Evolutionary conservation across 306 rosid species (phyloP).

Genomic region (Nissolia schottii): DNA sequence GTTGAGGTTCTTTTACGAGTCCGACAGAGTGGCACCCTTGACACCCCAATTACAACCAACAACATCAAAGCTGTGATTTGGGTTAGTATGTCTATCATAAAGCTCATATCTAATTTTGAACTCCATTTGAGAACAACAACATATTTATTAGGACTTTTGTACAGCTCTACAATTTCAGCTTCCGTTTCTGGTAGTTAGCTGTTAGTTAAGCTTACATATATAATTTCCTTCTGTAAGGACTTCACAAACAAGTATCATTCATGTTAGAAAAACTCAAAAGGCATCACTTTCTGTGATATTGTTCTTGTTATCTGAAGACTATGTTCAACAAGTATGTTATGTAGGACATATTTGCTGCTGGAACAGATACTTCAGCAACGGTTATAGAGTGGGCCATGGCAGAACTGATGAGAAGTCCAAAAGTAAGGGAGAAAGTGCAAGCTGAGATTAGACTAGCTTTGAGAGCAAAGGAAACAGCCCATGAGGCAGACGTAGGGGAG

Average conservation of each 20-base stretch:
- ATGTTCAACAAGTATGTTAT: neutral
- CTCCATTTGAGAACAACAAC: neutral
- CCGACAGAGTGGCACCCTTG: neutral
- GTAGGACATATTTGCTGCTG: constrained; percentile 30
- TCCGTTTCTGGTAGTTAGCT: too few relatives aligned
- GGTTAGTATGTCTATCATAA: constrained; percentile 27
- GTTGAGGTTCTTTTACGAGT: constrained; percentile 23
- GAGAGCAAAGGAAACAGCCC: neutral
- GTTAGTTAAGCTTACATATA: too few relatives aligned
- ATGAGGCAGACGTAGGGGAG: neutral
- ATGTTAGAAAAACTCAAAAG: neutral
- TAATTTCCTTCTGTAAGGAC: neutral
- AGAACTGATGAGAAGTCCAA: constrained; percentile 28
- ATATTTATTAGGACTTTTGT: too few relatives aligned
- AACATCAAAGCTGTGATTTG: constrained; percentile 28
- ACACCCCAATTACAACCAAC: constrained; percentile 18
- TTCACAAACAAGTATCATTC: neutral
- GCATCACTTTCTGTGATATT: neutral
- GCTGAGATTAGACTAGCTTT: constrained; percentile 14
- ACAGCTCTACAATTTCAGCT: too few relatives aligned
- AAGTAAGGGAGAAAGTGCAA: constrained; percentile 22
- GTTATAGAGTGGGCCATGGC: constrained; percentile 23
- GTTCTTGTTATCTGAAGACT: neutral
- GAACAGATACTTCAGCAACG: constrained; percentile 25
- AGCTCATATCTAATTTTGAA: neutral